Base-by-base conservation (phyloP, 768 basidiomycete genomes). In the Neoboletus magnificus region DNA sequence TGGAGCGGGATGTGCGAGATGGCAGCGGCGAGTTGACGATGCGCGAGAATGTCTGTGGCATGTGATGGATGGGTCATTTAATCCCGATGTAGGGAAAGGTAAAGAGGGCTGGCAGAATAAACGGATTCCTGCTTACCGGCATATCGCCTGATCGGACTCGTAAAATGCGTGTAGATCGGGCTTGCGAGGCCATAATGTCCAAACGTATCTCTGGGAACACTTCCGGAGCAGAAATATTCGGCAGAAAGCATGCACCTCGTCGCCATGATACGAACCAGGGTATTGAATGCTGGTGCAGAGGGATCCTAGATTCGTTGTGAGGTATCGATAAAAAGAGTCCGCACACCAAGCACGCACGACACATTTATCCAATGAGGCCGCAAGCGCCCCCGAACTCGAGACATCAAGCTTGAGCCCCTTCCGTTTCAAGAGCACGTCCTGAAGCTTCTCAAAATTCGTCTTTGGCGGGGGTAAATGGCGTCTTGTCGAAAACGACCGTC, bases 201-300 rank as follows among this genome's bases (percentile, higher is more conserved):
- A 68, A 98, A 99, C 1, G 93, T 87, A 59, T 97, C 94, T 47
- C 87, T 83, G 0, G 87, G 83, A 3, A 98, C 93, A 62, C 93
- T 94, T 10, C 97, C 96, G 0, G 95, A 91, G 68, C 91, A 93
- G 75, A 98, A 98, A 71, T 99, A 99, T 70, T 99, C 97, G 20
- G 97, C 97, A 0, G 95, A 87, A 25, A 98, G 79, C 97, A 99
- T 99, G 70, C 97, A 98, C 30, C 97, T 79, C 4, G 96, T 98
- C 3, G 97, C 95, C 95, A 99, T 98, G 71, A 99, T 98, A 40
- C 97, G 86, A 36, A 99, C 96, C 18, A 98, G 82, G 0, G 94
- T 98, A 64, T 98, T 99, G 79, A 99, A 98, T 1, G 92, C 86
- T 0, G 94, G 91, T 63, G 93, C 85, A 18, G 73, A 71, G 0